Evolutionary conservation across 148 eudicot genomes (phyloP).

Genomic region (Chenopodium album): DNA sequence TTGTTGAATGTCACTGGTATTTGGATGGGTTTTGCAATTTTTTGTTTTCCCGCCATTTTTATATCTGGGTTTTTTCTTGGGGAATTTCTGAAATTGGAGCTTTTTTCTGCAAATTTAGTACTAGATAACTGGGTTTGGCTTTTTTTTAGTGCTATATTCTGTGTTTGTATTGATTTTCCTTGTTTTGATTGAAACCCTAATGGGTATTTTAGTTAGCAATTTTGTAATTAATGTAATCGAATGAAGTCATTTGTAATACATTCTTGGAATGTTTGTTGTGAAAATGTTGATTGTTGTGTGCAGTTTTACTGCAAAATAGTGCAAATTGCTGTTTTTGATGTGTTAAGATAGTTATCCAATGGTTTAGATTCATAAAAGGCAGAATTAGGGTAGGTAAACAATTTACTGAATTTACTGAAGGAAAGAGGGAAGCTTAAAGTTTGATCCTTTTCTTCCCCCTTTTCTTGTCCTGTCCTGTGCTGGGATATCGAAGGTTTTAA

Average conservation of each 20-base stretch:
- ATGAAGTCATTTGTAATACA: neutral
- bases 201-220: too few relatives aligned
- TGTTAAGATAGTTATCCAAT: neutral
- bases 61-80: neutral
- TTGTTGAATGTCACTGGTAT: neutral
- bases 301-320: neutral
- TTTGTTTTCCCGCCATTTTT: constrained; percentile 18
- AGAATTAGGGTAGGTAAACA: neutral
- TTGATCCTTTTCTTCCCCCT: neutral
- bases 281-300: neutral
- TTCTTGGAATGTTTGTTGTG: neutral
- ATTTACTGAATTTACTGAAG: neutral
- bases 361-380: neutral
- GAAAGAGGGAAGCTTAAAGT: too few relatives aligned
- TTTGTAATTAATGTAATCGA: neutral
- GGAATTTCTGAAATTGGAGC: neutral
- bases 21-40: neutral
- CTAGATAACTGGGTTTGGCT: neutral
- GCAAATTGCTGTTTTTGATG: constrained; percentile 1
- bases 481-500: neutral
- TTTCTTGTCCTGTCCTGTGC: neutral
- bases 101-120: neutral
- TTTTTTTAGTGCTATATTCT: neutral
- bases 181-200: too few relatives aligned
- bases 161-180: too few relatives aligned